Conservation (phyloP, 208 protist species). For the Wallacemonas sp. region DNA sequence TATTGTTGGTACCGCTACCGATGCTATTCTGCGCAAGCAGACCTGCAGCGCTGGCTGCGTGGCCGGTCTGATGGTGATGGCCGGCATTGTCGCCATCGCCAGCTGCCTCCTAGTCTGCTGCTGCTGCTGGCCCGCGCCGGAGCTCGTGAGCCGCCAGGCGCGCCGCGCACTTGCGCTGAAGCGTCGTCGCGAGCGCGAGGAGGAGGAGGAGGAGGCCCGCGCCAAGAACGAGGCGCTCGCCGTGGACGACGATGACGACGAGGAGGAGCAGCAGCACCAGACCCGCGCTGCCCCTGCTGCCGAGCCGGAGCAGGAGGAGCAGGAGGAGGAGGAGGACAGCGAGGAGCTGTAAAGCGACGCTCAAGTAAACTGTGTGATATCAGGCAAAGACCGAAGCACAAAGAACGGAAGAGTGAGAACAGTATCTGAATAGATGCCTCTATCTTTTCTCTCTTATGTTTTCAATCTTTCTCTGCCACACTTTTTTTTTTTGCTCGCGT, state of each 20-base stretch:
- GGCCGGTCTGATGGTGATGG: conserved; percentile 50
- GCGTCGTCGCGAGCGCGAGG: conserved; percentile 40
- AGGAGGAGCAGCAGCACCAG: conserved; percentile 12
- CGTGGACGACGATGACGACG: conserved; percentile 11
- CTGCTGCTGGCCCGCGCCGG: conserved; percentile 42
- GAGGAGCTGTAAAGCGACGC: conserved; percentile 19
- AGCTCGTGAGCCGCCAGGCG: conserved; percentile 48
- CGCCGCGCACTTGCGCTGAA: conserved; percentile 43
- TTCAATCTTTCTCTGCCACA: too few relatives aligned
- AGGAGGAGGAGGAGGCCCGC: conserved; percentile 37
- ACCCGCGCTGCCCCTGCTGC: conserved; percentile 1
- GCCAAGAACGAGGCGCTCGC: conserved; percentile 26
- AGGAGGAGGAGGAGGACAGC: conserved; percentile 15
- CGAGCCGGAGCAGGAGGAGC: conserved; percentile 5
- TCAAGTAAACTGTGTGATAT: too few relatives aligned
- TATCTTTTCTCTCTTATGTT: too few relatives aligned
- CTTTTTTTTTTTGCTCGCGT: too few relatives aligned
- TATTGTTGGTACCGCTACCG: conserved; percentile 1
- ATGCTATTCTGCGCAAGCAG: conserved; percentile 23
- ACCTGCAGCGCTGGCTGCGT: conserved; percentile 59
- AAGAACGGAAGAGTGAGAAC: too few relatives aligned
- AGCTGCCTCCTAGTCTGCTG: conserved; percentile 43
- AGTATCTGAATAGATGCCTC: too few relatives aligned
- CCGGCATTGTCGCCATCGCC: conserved; percentile 33
- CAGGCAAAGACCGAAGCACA: too few relatives aligned